A percentile compares a stretch with the other conserved stretches of the same genome.
Conservation (phyloP, 1,284 basidiomycete species). For the Pterulicium gracile region DNA sequence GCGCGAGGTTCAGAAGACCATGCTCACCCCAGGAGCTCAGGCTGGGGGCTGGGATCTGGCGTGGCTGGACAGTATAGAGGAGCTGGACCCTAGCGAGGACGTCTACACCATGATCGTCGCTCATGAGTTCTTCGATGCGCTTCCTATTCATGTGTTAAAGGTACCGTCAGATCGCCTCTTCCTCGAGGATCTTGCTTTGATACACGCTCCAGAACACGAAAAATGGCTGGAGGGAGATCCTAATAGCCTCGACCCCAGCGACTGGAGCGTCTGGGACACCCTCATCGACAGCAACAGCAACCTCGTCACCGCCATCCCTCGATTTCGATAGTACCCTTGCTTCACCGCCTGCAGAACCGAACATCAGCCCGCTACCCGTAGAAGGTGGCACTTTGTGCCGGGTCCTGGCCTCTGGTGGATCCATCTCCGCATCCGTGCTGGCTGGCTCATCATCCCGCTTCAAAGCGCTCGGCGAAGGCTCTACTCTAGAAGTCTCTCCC, state of each 20-base stretch:
- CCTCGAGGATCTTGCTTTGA: conserved; percentile 2
- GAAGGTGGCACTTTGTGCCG: too few species aligned
- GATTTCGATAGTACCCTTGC: too few species aligned
- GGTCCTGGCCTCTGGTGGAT: conserved; percentile 56
- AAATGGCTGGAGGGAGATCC: conserved; percentile 82
- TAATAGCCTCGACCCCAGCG: conserved; percentile 44
- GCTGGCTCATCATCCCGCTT: conserved; percentile 67
- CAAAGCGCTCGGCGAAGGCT: conserved; percentile 48
- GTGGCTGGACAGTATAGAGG: conserved; percentile 74
- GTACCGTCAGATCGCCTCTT: conserved; percentile 25
- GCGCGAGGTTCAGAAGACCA: conserved; percentile 53
- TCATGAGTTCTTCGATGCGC: conserved; percentile 97
- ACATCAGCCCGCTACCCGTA: too few species aligned
- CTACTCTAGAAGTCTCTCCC: conserved; percentile 72
- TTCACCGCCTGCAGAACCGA: conserved; percentile 7
- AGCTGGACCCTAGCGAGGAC: conserved; percentile 42
- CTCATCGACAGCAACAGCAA: too few species aligned
- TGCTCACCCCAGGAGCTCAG: conserved; percentile 26
- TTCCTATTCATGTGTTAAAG: conserved; percentile 88
- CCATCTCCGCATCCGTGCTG: conserved; percentile 56
- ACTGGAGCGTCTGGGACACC: too few species aligned
- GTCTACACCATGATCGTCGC: conserved; percentile 84
- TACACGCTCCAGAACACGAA: conserved; percentile 46
- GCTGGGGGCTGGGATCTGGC: conserved; percentile 28
- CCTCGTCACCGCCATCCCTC: too few species aligned